phyloP scores from a whole-genome alignment of 2,329 filamentous ascomycete genomes.

The Scolecobasidium constrictum region DNA sequence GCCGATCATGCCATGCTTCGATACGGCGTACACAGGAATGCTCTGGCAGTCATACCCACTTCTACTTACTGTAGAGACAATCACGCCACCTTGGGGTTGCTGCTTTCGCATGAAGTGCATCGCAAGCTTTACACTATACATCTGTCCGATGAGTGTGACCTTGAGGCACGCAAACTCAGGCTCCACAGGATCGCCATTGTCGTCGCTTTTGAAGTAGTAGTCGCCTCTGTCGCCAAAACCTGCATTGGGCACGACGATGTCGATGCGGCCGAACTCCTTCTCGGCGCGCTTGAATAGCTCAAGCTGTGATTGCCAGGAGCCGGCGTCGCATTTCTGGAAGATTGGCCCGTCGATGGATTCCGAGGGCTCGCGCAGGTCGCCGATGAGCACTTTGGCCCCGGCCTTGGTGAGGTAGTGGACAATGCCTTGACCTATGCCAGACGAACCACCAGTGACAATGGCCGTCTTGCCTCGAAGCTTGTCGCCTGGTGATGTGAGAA shows the following conservation, averaged over 20 bases:
- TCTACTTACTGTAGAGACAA: neutral
- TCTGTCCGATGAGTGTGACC: neutral
- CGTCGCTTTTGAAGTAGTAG: neutral
- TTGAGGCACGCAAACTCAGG: neutral
- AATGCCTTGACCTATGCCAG: neutral
- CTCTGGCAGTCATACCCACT: neutral
- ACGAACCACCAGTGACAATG: neutral
- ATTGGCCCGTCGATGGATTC: neutral
- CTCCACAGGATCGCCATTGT: neutral
- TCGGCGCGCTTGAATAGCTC: neutral
- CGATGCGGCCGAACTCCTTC: neutral
- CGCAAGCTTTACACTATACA: neutral
- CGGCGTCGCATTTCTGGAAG: neutral
- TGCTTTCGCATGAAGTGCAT: neutral
- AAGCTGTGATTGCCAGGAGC: neutral
- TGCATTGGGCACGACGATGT: neutral
- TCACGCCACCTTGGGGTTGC: neutral
- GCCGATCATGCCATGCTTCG: neutral
- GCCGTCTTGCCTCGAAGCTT: neutral
- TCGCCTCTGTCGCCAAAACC: neutral
- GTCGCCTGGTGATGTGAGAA: no score
- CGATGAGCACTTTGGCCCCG: conserved; percentile 7
- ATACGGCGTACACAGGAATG: neutral
- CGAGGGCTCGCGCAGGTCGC: conserved; percentile 4
- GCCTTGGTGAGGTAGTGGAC: neutral